Conservation (phyloP, 768 basidiomycete species). For the Lenzites betulinus region DNA sequence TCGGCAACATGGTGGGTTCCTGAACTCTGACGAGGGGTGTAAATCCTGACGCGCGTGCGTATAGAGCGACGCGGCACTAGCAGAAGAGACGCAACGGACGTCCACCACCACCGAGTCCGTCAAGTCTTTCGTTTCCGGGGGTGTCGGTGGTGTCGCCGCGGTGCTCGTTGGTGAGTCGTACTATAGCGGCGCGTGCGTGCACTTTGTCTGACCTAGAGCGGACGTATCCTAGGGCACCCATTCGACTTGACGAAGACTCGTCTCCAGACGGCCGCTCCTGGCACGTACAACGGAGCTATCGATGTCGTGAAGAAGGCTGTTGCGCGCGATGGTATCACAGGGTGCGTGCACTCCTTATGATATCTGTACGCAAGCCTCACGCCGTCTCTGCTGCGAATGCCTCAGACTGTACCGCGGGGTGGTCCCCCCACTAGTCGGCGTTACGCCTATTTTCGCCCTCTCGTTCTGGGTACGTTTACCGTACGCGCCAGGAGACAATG, state of each 20-base stretch:
- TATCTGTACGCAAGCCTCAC: neutral
- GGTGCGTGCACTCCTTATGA: too few relatives aligned
- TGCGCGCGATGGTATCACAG: slow-evolving; percentile 86
- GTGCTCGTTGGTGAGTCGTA: slow-evolving; percentile 82
- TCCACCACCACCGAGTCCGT: slow-evolving; percentile 41
- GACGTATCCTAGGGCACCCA: slow-evolving; percentile 73
- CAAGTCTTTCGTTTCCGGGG: slow-evolving; percentile 93
- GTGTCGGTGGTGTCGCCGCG: slow-evolving; percentile 84
- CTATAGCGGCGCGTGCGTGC: neutral
- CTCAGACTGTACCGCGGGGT: slow-evolving; percentile 86
- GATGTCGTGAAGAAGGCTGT: slow-evolving; percentile 93
- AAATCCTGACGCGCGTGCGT: neutral
- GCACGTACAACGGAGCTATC: slow-evolving; percentile 86
- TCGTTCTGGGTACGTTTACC: slow-evolving; percentile 85
- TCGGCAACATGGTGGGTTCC: slow-evolving; percentile 20
- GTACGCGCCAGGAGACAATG: neutral
- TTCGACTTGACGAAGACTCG: slow-evolving; percentile 98
- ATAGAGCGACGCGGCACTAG: slow-evolving; percentile 27
- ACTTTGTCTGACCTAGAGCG: neutral
- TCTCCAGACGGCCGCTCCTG: slow-evolving; percentile 87
- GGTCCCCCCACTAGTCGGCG: slow-evolving; percentile 89
- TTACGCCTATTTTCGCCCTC: slow-evolving; percentile 97
- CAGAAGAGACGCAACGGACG: slow-evolving; percentile 25
- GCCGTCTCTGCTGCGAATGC: neutral
- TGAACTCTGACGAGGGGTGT: neutral